Conservation (phyloP, 192 early-diverging fungal species). For the Rhizoclosmatium globosum region DNA sequence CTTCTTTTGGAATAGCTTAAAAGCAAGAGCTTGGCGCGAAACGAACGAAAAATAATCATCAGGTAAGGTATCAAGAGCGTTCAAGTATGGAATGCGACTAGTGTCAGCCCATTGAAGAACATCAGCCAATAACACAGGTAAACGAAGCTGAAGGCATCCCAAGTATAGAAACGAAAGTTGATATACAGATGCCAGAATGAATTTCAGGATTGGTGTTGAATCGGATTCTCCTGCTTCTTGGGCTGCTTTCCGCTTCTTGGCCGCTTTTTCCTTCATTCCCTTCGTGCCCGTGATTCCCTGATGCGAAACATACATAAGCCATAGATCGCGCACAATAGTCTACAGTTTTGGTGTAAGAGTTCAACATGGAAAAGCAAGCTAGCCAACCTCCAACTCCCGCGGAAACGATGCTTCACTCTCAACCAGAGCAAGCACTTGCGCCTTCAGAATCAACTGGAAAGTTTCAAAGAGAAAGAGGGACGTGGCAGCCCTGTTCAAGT, state of each 20-base stretch:
- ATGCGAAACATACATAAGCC: constrained; percentile 20
- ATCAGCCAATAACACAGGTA: constrained; percentile 28
- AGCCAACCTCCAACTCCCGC: constrained; percentile 4
- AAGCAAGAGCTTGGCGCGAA: constrained; percentile 6
- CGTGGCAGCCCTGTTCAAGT: constrained; percentile 10
- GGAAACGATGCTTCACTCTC: background rate
- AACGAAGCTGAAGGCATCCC: constrained; percentile 15
- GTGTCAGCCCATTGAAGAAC: constrained; percentile 25
- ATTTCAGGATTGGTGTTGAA: background rate
- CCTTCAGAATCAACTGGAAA: constrained; percentile 22
- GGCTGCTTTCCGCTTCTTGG: background rate
- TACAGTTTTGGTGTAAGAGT: background rate
- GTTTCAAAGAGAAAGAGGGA: constrained; percentile 24
- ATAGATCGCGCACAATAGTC: constrained; percentile 25
- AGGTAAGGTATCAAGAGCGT: constrained; percentile 24
- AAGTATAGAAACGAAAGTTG: constrained; percentile 30
- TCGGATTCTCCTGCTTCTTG: background rate
- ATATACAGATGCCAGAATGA: background rate
- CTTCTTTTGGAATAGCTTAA: constrained; percentile 10
- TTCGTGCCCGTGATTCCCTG: constrained; percentile 6
- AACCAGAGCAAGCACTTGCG: constrained; percentile 4
- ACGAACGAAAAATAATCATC: constrained; percentile 16
- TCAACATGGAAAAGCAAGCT: background rate
- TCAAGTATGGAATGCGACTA: constrained; percentile 16
- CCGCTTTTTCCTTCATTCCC: background rate